Conservation (phyloP, 148 eudicot genomes). For the Amaranthus cruentus region DNA sequence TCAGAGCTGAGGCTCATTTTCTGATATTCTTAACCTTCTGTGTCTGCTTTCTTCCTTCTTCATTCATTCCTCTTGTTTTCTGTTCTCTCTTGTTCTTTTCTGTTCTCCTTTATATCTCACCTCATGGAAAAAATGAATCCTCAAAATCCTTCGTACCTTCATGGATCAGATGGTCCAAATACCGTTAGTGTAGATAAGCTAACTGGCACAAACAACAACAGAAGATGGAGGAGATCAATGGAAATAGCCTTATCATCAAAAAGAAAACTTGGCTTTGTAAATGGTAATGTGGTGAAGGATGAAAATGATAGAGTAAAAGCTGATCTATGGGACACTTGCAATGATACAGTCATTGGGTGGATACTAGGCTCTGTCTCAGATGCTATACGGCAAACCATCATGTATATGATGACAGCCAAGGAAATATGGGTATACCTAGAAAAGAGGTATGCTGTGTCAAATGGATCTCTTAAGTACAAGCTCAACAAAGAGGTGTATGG, state of each 20-base stretch:
- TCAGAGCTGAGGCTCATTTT: too few relatives aligned
- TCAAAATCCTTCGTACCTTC: neutral
- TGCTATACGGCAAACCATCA: neutral
- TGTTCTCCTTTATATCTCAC: too few relatives aligned
- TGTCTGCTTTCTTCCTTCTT: too few relatives aligned
- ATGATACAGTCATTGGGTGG: neutral
- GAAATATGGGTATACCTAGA: neutral
- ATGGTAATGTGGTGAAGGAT: neutral
- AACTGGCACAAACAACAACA: neutral
- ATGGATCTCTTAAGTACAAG: neutral
- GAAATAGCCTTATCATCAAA: neutral
- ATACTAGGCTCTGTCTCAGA: neutral
- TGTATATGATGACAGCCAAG: neutral
- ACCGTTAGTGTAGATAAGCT: neutral
- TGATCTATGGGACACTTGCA: neutral
- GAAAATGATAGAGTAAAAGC: neutral
- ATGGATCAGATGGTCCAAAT: neutral
- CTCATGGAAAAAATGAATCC: too few relatives aligned
- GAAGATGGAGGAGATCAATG: neutral
- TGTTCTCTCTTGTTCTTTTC: too few relatives aligned
- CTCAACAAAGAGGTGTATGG: neutral
- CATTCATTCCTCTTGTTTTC: too few relatives aligned
- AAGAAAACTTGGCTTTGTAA: neutral
- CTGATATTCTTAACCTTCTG: too few relatives aligned
- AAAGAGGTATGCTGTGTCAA: neutral